A percentile compares a stretch with the other conserved stretches of the same genome.
phyloP scores from a whole-genome alignment of 1,284 basidiomycete genomes.

The Laetiporus sulphureus region DNA sequence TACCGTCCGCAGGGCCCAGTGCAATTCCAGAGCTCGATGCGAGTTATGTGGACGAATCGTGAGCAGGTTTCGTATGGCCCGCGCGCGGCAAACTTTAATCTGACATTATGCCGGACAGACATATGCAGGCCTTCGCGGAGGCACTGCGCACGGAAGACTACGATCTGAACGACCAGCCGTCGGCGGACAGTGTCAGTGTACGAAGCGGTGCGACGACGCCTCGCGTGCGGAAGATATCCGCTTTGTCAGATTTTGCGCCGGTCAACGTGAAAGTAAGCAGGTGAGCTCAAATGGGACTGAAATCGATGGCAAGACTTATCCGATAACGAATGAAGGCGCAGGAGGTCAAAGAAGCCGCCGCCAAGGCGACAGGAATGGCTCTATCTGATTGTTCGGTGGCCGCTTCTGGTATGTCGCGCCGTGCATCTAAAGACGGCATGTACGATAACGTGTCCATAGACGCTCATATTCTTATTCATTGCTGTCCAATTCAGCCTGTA shows the following conservation, averaged over 20 bases:
- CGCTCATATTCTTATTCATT: slow-evolving; percentile 83
- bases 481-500: slow-evolving; percentile 83
- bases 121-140: slow-evolving; percentile 65
- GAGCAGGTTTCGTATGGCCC: slow-evolving; percentile 18
- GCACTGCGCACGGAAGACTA: slow-evolving; percentile 59
- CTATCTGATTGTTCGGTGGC: slow-evolving; percentile 84
- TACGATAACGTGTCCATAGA: slow-evolving; percentile 31
- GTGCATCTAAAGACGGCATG: not conserved
- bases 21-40: slow-evolving; percentile 26
- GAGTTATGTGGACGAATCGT: slow-evolving; percentile 73
- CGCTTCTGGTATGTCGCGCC: slow-evolving; percentile 75
- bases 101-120: slow-evolving; percentile 34
- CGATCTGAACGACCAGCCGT: slow-evolving; percentile 20
- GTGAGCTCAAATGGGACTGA: slow-evolving; percentile 29
- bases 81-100: too few relatives aligned
- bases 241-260: slow-evolving; percentile 90
- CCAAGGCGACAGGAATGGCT: slow-evolving; percentile 66
- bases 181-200: slow-evolving; percentile 30
- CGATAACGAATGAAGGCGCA: slow-evolving; percentile 36
- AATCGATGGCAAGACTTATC: not conserved
- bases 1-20: too few relatives aligned
- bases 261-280: slow-evolving; percentile 76
- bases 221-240: slow-evolving; percentile 72
- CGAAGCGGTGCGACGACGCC: slow-evolving; percentile 24
- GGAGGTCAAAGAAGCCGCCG: slow-evolving; percentile 35